Evolutionary conservation across 2,329 filamentous ascomycete species (phyloP), one percentile per base, ranked within the genome.

Genomic region (Mariannaea elegans): DNA sequence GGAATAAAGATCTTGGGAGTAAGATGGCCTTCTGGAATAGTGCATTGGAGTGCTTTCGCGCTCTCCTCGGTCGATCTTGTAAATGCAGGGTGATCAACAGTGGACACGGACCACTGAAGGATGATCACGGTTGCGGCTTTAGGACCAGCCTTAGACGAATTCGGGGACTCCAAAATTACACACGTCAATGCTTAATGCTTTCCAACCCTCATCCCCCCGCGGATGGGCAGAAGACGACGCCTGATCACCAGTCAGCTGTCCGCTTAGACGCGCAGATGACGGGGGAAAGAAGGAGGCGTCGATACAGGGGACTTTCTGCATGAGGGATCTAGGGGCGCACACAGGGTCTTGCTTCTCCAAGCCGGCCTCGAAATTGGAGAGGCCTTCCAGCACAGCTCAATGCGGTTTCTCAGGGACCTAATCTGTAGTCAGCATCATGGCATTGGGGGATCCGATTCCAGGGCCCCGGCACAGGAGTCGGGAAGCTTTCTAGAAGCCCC

Each of bases 401-500:
- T 66, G 53, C 47, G 34, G 51, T 64, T 27, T 44, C 64, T 56
- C 63, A 62, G 62, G 65, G 39, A 59, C 54, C 54, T 59, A 36
- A 62, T 57, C n/a, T n/a, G n/a, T n/a, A n/a, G n/a, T n/a, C 44
- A 53, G 54, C 50, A 67, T 60, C 64, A 64, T 58, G 61, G 56
- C 41, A 56, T 66, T 62, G 61, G 65, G 59, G 63, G 65, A 69
- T 65, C 61, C 61, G 56, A 63, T 60, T 56, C 67, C 62, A 66
- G 59, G 63, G 51, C 61, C 66, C 68, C 38, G 63, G 68, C 61
- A 51, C 55, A 69, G 66, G 67, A 67, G 68, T 65, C 53, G 58
- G 62, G 65, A 65, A 54, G 63, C 36, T 58, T 65, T 70, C 68
- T 70, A 70, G 68, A 70, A 70, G 65, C 59, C 54, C 59, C 63